Conservation (phyloP, 345 rosid genomes). For the Arabis alpina region DNA sequence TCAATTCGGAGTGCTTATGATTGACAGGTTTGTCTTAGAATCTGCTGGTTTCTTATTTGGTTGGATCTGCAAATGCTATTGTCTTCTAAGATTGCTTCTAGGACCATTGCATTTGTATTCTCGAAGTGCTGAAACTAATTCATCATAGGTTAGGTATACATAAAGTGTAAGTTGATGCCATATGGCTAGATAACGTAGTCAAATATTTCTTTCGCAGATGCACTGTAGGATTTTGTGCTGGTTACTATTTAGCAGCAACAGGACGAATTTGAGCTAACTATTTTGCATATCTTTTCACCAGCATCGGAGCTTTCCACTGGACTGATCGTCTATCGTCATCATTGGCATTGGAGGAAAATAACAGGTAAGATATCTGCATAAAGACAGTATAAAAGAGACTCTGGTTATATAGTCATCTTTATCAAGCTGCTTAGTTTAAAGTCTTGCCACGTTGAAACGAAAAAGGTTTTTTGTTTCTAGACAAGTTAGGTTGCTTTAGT, state of each 20-base stretch:
- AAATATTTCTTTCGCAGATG: slow-evolving; percentile 8
- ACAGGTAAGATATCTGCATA: slow-evolving; percentile 51
- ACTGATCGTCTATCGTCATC: slow-evolving; percentile 70
- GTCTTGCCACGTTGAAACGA: not conserved
- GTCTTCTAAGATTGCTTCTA: not conserved
- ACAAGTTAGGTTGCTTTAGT: slow-evolving; percentile 6
- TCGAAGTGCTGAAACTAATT: slow-evolving; percentile 2
- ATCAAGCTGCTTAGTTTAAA: not conserved
- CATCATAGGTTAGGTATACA: not conserved
- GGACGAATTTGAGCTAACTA: slow-evolving; percentile 28
- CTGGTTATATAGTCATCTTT: not conserved
- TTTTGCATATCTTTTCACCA: slow-evolving; percentile 40
- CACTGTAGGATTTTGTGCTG: not conserved
- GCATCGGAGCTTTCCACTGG: slow-evolving; percentile 94
- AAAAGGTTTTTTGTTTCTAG: not conserved
- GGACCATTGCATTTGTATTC: not conserved
- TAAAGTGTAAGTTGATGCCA: slow-evolving; percentile 10
- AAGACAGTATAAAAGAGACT: slow-evolving; percentile 1
- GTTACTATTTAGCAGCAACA: slow-evolving; percentile 3
- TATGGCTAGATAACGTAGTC: slow-evolving; percentile 28
- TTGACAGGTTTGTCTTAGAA: slow-evolving; percentile 67
- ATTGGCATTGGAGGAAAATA: slow-evolving; percentile 43
- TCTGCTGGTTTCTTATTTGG: slow-evolving; percentile 15
- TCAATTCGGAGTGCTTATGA: slow-evolving; percentile 59
- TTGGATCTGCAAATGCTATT: not conserved